These are phyloP conservation scores for Fusarium sp. DNA, from an alignment of 2,329 filamentous ascomycete species.

Conservation along the genomic window DNA sequence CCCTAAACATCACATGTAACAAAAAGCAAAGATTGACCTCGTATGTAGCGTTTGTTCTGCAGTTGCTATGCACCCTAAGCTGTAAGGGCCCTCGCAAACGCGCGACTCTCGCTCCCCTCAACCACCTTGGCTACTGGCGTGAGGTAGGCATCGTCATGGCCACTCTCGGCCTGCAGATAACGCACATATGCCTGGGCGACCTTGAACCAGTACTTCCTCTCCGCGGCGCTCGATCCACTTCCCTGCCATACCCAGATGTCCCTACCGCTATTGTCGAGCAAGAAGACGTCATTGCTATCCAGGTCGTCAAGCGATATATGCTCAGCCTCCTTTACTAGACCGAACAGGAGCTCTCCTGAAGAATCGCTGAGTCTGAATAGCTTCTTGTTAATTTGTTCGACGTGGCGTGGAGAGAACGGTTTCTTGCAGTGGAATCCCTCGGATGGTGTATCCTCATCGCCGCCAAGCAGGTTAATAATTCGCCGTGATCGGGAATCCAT, in stretches of 20 bases:
- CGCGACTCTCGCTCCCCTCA: slow-evolving; percentile 65
- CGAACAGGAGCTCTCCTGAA: slow-evolving; percentile 66
- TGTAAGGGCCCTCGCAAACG: slow-evolving; percentile 61
- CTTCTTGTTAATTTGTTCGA: slow-evolving; percentile 49
- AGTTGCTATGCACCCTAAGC: slow-evolving; percentile 20
- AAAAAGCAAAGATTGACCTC: not conserved
- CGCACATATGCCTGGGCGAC: slow-evolving; percentile 67
- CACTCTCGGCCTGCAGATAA: slow-evolving; percentile 51
- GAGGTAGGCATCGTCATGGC: slow-evolving; percentile 53
- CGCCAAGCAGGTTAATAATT: slow-evolving; percentile 67
- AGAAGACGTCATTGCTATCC: slow-evolving; percentile 69
- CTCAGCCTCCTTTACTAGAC: slow-evolving; percentile 66
- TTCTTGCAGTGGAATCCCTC: slow-evolving; percentile 55
- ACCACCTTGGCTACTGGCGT: slow-evolving; percentile 67
- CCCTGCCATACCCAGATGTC: slow-evolving; percentile 76
- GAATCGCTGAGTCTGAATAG: slow-evolving; percentile 73
- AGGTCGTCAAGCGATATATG: slow-evolving; percentile 61
- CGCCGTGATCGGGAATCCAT: slow-evolving; percentile 65
- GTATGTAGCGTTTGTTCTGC: not conserved
- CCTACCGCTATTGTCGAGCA: slow-evolving; percentile 67
- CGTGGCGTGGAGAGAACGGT: slow-evolving; percentile 50
- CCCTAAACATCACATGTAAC: too few species aligned
- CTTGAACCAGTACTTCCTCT: slow-evolving; percentile 70
- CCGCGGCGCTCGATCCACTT: slow-evolving; percentile 63
- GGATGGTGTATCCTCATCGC: slow-evolving; percentile 54